A percentile compares a stretch with the other conserved stretches of the same genome.
These are phyloP conservation scores for Tolypocladium nubicola DNA, from an alignment of 2,329 filamentous ascomycete species.

Conservation along the genomic window DNA sequence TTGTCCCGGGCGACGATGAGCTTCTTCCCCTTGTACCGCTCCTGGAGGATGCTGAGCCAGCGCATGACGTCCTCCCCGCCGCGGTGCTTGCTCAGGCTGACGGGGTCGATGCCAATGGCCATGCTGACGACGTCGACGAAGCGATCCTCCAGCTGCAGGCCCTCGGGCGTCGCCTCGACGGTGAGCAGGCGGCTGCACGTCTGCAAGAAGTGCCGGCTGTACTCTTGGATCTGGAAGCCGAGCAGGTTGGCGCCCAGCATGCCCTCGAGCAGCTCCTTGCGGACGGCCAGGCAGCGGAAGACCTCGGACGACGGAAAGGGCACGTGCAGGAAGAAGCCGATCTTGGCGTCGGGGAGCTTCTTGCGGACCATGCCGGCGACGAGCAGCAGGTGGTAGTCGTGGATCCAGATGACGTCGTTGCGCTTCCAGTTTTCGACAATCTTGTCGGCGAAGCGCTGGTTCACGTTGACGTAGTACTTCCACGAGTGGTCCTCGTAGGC, in stretches of 20 bases:
- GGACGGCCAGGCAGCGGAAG: conserved; percentile 80
- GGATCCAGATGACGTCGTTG: conserved; percentile 87
- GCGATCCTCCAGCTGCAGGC: conserved; percentile 81
- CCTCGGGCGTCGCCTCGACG: conserved; percentile 83
- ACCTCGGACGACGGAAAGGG: conserved; percentile 95
- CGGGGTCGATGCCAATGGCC: conserved; percentile 85
- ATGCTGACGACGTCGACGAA: conserved; percentile 82
- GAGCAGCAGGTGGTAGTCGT: conserved; percentile 88
- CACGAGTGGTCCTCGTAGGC: conserved; percentile 96
- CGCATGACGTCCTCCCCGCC: conserved; percentile 60
- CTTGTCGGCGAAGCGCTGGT: conserved; percentile 85
- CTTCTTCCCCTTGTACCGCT: conserved; percentile 78
- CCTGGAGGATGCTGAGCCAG: conserved; percentile 71
- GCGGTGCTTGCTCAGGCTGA: conserved; percentile 61
- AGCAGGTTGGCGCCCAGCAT: conserved; percentile 89
- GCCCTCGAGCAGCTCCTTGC: conserved; percentile 79
- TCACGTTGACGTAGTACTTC: conserved; percentile 87
- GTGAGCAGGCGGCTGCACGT: conserved; percentile 85
- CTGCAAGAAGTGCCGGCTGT: conserved; percentile 87
- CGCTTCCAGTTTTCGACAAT: conserved; percentile 89
- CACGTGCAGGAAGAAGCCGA: conserved; percentile 91
- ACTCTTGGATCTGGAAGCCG: conserved; percentile 89
- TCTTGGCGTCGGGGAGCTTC: conserved; percentile 84
- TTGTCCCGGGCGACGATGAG: conserved; percentile 92
- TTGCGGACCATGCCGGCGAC: conserved; percentile 84